Base-by-base conservation (phyloP, 768 basidiomycete species). In the Lactarius akahatsu region DNA sequence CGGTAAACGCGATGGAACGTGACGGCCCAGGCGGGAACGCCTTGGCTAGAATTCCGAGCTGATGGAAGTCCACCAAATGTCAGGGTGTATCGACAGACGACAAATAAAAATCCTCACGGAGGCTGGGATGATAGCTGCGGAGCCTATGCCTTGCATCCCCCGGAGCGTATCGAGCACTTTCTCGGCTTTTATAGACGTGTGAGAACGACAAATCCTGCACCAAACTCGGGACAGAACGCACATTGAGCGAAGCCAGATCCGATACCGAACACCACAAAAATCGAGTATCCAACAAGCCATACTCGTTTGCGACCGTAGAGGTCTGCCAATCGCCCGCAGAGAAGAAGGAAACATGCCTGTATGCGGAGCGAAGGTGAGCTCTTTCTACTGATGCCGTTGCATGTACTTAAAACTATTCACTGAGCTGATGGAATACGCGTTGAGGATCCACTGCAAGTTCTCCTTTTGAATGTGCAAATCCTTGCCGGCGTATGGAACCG, bases 11-110 rank as follows among this genome's bases (percentile, higher is more conserved):
- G 1, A 86, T 76, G 1, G 90, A 86, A 11, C 94, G 84, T 0
- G 86, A 81, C 15, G 78, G 78, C 0, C 88, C 88, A 0, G 83
- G 81, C 2, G 89, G 88, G 74, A 96, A 96, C 0, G 86, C 79
- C 57, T 89, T 82, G 0, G 94, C 94, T 41, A 96, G 81, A 64
- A 92, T 94, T 1, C 94, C 94, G 1, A 94, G 74, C 86, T 92
- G 67, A 2, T 20, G 28, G 26, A 16, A 16, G 26, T 47, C n/a
- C 15, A n/a, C 34, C 32, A 13, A 23, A 23, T 23, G 59, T 55
- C 40, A 55, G 28, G 23, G 54, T 18, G 69, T 62, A 23, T 56
- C 63, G 41, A 57, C 58, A 30, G n/a, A n/a, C 28, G 64, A 13
- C 55, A 13, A 59, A 4, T 20, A 45, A 57, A 41, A 38, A 20